Conservation (phyloP, 2,329 filamentous ascomycete species). For the Botryotinia calthae region DNA sequence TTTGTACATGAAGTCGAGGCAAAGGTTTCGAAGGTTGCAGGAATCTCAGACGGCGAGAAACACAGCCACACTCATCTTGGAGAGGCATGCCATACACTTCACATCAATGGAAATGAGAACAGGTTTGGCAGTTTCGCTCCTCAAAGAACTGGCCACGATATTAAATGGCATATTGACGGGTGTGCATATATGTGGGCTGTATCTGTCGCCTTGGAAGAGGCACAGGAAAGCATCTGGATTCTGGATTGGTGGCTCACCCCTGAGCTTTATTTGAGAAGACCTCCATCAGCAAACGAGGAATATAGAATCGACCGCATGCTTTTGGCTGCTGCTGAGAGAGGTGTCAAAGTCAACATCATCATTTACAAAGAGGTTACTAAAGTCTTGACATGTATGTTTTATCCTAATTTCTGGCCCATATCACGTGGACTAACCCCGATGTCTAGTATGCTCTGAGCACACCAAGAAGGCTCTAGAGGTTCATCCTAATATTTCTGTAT, state of each 20-base stretch:
- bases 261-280: conserved; percentile 77
- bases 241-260: conserved; percentile 89
- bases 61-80: conserved; percentile 48
- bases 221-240: conserved; percentile 71
- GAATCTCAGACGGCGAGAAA: conserved; percentile 39
- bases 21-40: conserved; percentile 23
- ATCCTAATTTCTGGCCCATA: conserved; percentile 26
- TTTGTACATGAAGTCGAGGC: conserved; percentile 28
- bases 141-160: conserved; percentile 65
- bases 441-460: conserved; percentile 62
- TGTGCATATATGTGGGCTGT: conserved; percentile 85
- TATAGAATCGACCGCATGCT: conserved; percentile 85
- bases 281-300: conserved; percentile 75
- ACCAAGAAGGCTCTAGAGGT: conserved; percentile 80
- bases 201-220: conserved; percentile 73
- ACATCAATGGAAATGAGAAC: conserved; percentile 48
- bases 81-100: conserved; percentile 43
- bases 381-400: conserved; percentile 72
- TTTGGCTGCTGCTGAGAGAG: conserved; percentile 75
- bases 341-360: conserved; percentile 80
- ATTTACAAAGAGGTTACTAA: conserved; percentile 91
- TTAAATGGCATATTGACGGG: conserved; percentile 87
- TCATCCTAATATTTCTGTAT: conserved; percentile 82
- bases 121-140: conserved; percentile 70
- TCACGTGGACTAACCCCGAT: conserved; percentile 30